Evolutionary conservation across 1,284 basidiomycete species (phyloP), one percentile per base, ranked within the genome.

Genomic region (Cryptococcus jaspeensis): DNA sequence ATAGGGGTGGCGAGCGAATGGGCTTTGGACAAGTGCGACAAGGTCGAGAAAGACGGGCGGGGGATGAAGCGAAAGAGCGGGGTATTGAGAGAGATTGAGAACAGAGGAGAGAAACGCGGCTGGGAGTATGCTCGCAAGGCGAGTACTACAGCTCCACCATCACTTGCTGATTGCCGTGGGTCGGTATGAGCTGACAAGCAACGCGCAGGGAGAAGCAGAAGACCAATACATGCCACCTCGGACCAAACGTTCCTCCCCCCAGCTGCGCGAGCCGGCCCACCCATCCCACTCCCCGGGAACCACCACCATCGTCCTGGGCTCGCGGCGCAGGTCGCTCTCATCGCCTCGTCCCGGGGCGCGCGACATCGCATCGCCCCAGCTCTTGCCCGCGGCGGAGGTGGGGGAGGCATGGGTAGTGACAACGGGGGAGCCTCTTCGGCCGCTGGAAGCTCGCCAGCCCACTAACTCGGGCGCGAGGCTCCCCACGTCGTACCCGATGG

Each of bases 311-410:
- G 51, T 25, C 37, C 52, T 52, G 37, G 60, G 60, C 5, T 50
- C 47, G 11, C 60, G 66, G 13, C 56, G 56, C 28, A 57, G 59
- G 25, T 69, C 66, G 8, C 50, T 68, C 37, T 53, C 59, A 7
- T 64, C 66, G n/a, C 62, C 60, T 39, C 45, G 56, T 16, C 51
- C 56, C 11, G 18, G 56, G 49, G 11, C 52, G 42, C 7, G 39
- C 42, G 6, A 49, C 56, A 22, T 42, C 59, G 20, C 49, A 35
- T 60, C 59, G 16, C 53, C 51, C 47, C 4, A 5, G 4, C 49
- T 57, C 40, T 44, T 64, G 6, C 61, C 64, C 3, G 40, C 55
- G 5, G 55, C 62, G 1, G 62, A 66, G 39, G 62, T 69, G 44
- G 61, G 63, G 32, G 58, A 61, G 22, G 28, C 28, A 32, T 5